phyloP scores from a whole-genome alignment of 192 early-diverging fungal species.

The Backusella mclennaniae region DNA sequence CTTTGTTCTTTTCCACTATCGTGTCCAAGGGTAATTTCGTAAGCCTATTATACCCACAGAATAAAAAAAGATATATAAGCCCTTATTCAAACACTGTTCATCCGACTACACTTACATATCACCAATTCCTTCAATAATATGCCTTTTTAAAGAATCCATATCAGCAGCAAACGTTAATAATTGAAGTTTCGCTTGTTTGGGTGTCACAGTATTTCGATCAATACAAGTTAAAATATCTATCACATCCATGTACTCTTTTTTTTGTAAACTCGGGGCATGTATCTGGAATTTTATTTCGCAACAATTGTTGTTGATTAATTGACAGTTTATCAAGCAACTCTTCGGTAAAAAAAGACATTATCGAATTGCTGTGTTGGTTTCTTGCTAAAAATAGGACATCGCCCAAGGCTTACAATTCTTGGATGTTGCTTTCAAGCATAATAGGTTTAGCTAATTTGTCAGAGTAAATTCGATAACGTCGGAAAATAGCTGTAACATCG shows the following conservation, averaged over 20 bases:
- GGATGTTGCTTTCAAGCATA: conserved; percentile 2
- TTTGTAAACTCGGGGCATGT: background rate
- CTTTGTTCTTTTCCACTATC: background rate
- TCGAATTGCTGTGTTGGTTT: conserved; percentile 3
- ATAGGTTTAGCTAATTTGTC: background rate
- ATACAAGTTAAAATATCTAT: background rate
- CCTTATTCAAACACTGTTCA: conserved; percentile 12
- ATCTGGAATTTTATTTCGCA: conserved; percentile 5
- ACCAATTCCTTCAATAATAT: conserved; percentile 3
- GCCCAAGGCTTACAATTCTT: conserved; percentile 14
- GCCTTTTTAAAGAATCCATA: conserved; percentile 3
- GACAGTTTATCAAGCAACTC: conserved; percentile 3
- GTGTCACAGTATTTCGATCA: background rate
- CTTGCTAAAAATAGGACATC: conserved; percentile 11
- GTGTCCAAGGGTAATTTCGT: conserved; percentile 1
- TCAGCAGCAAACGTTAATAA: background rate
- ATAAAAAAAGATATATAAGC: background rate
- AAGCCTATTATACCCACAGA: background rate
- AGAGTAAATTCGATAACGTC: background rate
- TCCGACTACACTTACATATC: conserved; percentile 6
- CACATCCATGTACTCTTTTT: conserved; percentile 2
- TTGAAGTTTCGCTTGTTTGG: conserved; percentile 1
- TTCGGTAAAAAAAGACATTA: background rate
- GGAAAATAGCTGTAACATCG: conserved; percentile 10
- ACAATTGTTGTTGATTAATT: background rate